These are phyloP conservation scores for Crithidia expoeki DNA, from an alignment of 208 protist genomes.

Conservation along the genomic window DNA sequence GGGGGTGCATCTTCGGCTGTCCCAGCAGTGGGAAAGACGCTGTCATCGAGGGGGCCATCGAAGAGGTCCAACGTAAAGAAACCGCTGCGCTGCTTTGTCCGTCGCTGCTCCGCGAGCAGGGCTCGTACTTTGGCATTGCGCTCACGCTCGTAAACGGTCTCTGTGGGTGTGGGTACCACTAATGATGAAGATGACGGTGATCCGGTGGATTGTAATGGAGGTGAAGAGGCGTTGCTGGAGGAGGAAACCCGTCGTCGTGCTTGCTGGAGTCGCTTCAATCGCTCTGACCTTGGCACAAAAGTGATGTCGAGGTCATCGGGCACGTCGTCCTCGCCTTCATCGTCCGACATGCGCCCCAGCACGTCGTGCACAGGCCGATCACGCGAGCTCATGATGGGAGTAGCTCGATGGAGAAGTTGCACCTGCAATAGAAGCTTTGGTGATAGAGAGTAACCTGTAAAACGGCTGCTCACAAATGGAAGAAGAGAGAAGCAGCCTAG, in stretches of 20 bases:
- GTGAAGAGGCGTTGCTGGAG: background rate
- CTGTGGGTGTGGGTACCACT: no score
- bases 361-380: slow-evolving; percentile 2
- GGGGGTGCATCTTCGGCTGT: background rate
- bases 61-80: slow-evolving; percentile 24
- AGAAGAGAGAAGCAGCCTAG: no score
- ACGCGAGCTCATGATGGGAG: background rate
- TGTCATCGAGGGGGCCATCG: background rate
- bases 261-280: slow-evolving; percentile 2
- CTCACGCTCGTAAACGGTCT: slow-evolving; percentile 73
- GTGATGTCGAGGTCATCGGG: slow-evolving; percentile 22
- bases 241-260: background rate
- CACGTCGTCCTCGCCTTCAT: slow-evolving; percentile 23
- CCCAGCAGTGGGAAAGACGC: background rate
- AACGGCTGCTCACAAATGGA: no score
- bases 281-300: slow-evolving; percentile 29
- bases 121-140: slow-evolving; percentile 55
- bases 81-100: background rate
- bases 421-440: slow-evolving; percentile 1
- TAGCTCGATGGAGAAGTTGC: background rate
- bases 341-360: slow-evolving; percentile 29
- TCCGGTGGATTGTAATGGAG: no score
- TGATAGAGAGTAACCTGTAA: slow-evolving; percentile 9
- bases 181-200: no score
- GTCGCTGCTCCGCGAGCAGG: slow-evolving; percentile 33